Percentiles rank a stretch among this genome's conserved stretches.
phyloP scores from a whole-genome alignment of 2,329 filamentous ascomycete genomes.

The Chaetomium strumarium region DNA sequence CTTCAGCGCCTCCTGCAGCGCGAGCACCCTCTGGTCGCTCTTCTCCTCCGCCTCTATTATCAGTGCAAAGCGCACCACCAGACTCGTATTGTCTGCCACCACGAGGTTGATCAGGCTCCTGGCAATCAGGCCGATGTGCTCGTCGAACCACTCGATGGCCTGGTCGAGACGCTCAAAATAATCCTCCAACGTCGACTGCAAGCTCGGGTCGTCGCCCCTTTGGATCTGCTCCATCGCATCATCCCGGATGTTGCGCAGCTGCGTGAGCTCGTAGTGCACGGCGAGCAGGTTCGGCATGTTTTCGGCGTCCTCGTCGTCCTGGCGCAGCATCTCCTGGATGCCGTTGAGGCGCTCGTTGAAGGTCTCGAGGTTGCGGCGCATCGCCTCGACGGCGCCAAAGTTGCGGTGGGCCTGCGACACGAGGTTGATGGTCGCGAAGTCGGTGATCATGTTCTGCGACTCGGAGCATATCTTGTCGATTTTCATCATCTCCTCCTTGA shows the following conservation, averaged over 20 bases:
- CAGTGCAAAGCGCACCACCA: conserved; percentile 86
- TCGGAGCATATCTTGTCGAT: conserved; percentile 97
- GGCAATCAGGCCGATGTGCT: conserved; percentile 82
- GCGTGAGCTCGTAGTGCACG: conserved; percentile 87
- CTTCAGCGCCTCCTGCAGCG: conserved; percentile 87
- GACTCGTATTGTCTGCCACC: conserved; percentile 75
- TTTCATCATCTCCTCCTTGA: conserved; percentile 98
- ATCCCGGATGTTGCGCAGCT: conserved; percentile 88
- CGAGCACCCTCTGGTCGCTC: conserved; percentile 85
- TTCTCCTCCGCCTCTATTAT: conserved; percentile 95
- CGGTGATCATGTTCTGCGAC: conserved; percentile 93
- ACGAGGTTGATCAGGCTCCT: conserved; percentile 86
- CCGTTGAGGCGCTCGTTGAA: conserved; percentile 73
- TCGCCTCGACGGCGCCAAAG: conserved; percentile 87
- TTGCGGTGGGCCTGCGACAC: conserved; percentile 94
- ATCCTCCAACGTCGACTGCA: conserved; percentile 79
- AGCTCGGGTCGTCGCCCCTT: conserved; percentile 62
- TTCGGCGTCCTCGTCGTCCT: conserved; percentile 80
- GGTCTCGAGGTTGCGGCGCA: conserved; percentile 83
- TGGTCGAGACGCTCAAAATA: conserved; percentile 84
- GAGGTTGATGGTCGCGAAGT: conserved; percentile 88
- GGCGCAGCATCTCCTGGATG: conserved; percentile 70
- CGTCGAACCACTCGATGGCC: conserved; percentile 90
- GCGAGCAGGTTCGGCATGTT: conserved; percentile 87
- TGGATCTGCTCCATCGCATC: conserved; percentile 96